These are phyloP conservation scores for Boletus patriciae DNA, from an alignment of 768 basidiomycete species.

Conservation along the genomic window DNA sequence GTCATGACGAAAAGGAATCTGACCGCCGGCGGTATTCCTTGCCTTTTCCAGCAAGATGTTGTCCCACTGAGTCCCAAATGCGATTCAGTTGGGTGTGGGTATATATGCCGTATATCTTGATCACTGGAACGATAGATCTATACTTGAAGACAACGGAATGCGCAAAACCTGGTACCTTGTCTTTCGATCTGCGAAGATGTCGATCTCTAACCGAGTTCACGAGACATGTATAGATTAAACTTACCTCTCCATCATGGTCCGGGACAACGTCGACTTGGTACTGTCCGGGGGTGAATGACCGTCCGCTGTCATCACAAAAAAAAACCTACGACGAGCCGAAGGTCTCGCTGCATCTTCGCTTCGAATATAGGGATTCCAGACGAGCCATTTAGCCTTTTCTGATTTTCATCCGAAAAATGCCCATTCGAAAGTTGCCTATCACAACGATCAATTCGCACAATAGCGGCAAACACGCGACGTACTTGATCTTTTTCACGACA, in stretches of 20 bases:
- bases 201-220: not conserved
- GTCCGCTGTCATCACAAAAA: not conserved
- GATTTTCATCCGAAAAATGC: slow-evolving; percentile 67
- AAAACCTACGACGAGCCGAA: slow-evolving; percentile 48
- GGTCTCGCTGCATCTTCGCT: slow-evolving; percentile 61
- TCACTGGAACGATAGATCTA: slow-evolving; percentile 29
- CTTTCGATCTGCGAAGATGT: slow-evolving; percentile 34
- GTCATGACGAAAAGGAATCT: not conserved
- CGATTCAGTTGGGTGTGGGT: slow-evolving; percentile 48
- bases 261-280: slow-evolving; percentile 51
- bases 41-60: slow-evolving; percentile 43
- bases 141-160: not conserved
- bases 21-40: slow-evolving; percentile 56
- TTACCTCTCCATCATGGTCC: slow-evolving; percentile 36
- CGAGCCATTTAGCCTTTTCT: slow-evolving; percentile 53
- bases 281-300: slow-evolving; percentile 25
- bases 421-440: slow-evolving; percentile 67
- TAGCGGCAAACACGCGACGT: slow-evolving; percentile 9
- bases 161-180: slow-evolving; percentile 34
- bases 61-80: slow-evolving; percentile 48
- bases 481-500: slow-evolving; percentile 71
- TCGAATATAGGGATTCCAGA: slow-evolving; percentile 61
- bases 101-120: slow-evolving; percentile 52
- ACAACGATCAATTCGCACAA: not conserved
- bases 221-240: not conserved